Conservation (phyloP, 192 early-diverging fungal genomes). For the Piromyces finnis region DNA sequence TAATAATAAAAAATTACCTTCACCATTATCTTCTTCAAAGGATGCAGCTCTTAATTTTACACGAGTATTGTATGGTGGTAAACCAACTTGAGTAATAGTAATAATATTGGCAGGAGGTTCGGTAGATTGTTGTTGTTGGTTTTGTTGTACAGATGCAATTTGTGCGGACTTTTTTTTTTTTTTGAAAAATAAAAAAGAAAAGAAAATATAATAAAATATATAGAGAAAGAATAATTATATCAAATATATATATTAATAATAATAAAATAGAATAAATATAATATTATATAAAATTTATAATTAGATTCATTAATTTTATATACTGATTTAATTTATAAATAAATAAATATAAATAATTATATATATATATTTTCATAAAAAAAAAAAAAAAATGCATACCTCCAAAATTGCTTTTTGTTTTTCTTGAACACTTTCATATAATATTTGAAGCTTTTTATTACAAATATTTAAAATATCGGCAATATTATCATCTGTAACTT, state of each 20-base stretch:
- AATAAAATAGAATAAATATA: no score
- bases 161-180: not conserved
- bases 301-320: no score
- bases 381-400: no score
- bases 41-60: conserved; percentile 35
- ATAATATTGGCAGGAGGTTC: conserved; percentile 26
- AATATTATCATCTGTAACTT: not conserved
- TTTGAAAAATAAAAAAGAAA: not conserved
- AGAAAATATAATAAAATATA: no score
- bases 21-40: conserved; percentile 27
- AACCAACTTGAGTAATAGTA: conserved; percentile 20
- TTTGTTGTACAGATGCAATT: not conserved
- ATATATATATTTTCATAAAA: no score
- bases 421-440: not conserved
- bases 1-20: no score
- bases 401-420: not conserved
- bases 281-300: no score
- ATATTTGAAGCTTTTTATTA: not conserved
- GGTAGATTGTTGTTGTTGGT: conserved; percentile 14
- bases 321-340: no score
- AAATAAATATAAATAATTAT: no score
- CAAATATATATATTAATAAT: no score
- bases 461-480: not conserved
- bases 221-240: no score
- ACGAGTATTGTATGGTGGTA: conserved; percentile 32